Evolutionary conservation across 305 asterid species (phyloP).

Genomic region (Caryopteris hybrid): DNA sequence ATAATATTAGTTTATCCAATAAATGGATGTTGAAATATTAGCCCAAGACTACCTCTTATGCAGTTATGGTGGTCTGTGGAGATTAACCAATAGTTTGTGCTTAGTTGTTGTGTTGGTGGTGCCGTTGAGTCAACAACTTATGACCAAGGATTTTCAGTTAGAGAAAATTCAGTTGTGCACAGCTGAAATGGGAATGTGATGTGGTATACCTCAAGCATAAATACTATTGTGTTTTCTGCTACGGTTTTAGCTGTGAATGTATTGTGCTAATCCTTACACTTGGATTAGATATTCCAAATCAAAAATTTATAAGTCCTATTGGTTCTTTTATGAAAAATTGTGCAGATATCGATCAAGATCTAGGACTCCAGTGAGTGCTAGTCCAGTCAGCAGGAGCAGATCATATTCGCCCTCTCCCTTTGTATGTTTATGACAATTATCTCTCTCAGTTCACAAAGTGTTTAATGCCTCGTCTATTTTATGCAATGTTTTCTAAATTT

Average conservation of each 20-base stretch:
- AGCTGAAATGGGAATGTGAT: not conserved
- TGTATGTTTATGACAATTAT: not conserved
- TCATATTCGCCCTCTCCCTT: constrained; percentile 18
- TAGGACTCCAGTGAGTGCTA: constrained; percentile 38
- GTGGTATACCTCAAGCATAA: not conserved
- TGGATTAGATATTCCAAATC: not conserved
- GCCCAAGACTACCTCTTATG: not conserved
- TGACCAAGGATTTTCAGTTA: not conserved
- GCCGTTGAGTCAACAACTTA: not conserved
- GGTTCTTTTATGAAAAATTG: constrained; percentile 23
- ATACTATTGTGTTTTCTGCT: not conserved
- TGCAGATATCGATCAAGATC: constrained; percentile 57
- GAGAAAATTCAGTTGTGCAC: not conserved
- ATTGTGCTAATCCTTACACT: not conserved
- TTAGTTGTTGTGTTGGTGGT: not conserved
- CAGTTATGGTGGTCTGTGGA: not conserved
- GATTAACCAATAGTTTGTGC: not conserved
- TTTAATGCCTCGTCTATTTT: not conserved
- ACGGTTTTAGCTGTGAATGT: not conserved
- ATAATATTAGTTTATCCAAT: not conserved
- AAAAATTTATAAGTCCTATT: not conserved
- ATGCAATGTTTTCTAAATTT: not conserved
- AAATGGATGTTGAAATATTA: not conserved
- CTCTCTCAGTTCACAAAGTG: not conserved
- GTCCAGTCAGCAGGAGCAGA: constrained; percentile 32